Evolutionary conservation across 495 filamentous ascomycete species (phyloP).

Genomic region (Aspergillus nanangensis): DNA sequence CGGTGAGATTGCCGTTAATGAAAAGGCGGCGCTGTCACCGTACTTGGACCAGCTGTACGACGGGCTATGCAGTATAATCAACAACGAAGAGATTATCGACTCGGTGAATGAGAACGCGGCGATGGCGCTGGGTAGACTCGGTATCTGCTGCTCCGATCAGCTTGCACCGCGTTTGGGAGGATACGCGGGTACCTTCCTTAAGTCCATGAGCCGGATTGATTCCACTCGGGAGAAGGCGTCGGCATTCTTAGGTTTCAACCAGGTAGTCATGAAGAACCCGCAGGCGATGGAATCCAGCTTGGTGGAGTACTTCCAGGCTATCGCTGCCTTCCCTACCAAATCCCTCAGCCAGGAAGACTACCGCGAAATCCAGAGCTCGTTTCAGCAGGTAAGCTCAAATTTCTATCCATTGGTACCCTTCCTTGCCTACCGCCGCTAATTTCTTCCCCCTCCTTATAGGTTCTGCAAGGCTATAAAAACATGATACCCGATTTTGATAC

Average conservation of each 20-base stretch:
- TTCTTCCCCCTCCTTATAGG: conserved; percentile 54
- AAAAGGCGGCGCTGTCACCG: conserved; percentile 73
- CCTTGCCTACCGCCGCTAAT: neutral
- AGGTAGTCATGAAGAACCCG: conserved; percentile 81
- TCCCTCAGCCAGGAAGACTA: conserved; percentile 48
- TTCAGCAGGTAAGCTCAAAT: conserved; percentile 41
- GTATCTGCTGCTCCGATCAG: conserved; percentile 70
- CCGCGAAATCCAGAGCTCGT: conserved; percentile 46
- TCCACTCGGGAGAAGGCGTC: conserved; percentile 93
- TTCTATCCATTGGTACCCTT: conserved; percentile 1
- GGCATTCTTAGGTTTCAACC: conserved; percentile 84
- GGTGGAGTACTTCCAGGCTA: conserved; percentile 77
- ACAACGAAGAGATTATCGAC: conserved; percentile 77
- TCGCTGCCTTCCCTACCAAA: conserved; percentile 66
- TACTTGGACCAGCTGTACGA: conserved; percentile 73
- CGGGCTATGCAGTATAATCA: conserved; percentile 71
- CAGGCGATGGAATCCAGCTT: conserved; percentile 86
- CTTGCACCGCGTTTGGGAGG: conserved; percentile 77
- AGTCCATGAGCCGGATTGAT: conserved; percentile 76
- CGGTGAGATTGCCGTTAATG: conserved; percentile 87
- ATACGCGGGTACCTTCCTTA: conserved; percentile 78
- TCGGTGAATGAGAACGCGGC: conserved; percentile 94
- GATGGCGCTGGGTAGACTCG: conserved; percentile 85
- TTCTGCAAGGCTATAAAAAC: conserved; percentile 74
- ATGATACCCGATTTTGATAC: conserved; percentile 82